A percentile compares a stretch with the other conserved stretches of the same genome.
These are phyloP conservation scores for Microdochium bolleyi DNA, from an alignment of 2,329 filamentous ascomycete species.

Conservation along the genomic window DNA sequence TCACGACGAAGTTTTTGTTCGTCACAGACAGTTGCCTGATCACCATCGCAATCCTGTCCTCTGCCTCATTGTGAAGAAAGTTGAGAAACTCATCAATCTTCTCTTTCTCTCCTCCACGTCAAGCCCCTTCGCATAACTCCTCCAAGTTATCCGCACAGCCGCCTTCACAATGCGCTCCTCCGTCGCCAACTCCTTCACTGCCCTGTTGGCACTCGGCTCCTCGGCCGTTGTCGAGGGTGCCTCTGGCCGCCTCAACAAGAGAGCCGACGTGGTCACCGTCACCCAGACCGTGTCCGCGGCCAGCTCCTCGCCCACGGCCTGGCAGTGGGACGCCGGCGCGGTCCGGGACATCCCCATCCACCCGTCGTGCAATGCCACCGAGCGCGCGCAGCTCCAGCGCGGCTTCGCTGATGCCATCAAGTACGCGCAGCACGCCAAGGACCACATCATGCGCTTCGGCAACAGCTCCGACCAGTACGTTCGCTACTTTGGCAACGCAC, in stretches of 20 bases:
- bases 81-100: not conserved
- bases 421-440: slow-evolving; percentile 52
- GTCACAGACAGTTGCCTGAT: not conserved
- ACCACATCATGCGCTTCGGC: slow-evolving; percentile 52
- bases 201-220: slow-evolving; percentile 3
- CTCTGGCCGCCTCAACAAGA: not conserved
- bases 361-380: slow-evolving; percentile 56
- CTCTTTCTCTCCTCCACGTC: not conserved
- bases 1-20: not conserved
- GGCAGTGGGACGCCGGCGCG: slow-evolving; percentile 11
- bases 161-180: slow-evolving; percentile 4
- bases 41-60: not conserved
- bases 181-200: slow-evolving; percentile 2
- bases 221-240: slow-evolving; percentile 1
- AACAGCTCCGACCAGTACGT: slow-evolving; percentile 49
- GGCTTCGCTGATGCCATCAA: slow-evolving; percentile 51
- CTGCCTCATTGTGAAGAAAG: not conserved
- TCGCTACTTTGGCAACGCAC: slow-evolving; percentile 58
- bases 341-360: slow-evolving; percentile 42
- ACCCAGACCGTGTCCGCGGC: slow-evolving; percentile 5
- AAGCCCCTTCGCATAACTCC: not conserved
- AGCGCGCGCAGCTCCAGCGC: slow-evolving; percentile 43
- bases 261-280: slow-evolving; percentile 5
- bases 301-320: slow-evolving; percentile 2
- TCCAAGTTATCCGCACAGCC: not conserved